Evolutionary conservation across 176 grass and related monocot genomes (phyloP), one percentile per base, ranked within the genome.

Genomic region (Hordeum vulgare): DNA sequence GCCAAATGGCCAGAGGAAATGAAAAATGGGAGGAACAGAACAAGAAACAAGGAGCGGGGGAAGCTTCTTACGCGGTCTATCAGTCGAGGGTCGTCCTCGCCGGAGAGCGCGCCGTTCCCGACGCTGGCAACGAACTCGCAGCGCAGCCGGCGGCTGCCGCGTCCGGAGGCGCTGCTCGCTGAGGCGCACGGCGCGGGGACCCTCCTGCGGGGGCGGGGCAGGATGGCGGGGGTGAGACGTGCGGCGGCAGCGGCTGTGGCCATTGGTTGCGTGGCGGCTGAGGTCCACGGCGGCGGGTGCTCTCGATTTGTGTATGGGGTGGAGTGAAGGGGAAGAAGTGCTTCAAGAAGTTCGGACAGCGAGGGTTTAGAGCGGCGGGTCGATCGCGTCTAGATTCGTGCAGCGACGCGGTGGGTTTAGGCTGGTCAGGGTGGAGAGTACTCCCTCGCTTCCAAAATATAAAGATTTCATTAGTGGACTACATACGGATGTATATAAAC

Each of bases 121-220:
- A 89, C 91, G 67, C 90, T 91, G 42, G 83, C 63, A 66, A 95
- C 85, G 73, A 92, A 87, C 91, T 95, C 91, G 86, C 89, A 98
- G 21, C 89, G 89, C 29, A 98, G 74, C 57, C 78, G 84, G 56
- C 75, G 81, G 6, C 15, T 61, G 66, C 15, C 15, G 15, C 83
- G 83, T 24, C 79, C 57, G 11, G 80, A 41, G 59, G 63, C 7
- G 18, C 74, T 14, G 62, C 66, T 54, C 1, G 65, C 64, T 18
- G 90, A 85, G 7, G 83, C 71, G 72, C 85, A 68, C 26, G 78
- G 64, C 24, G 86, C 47, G 18, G 78, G 23, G 78, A 60, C 35
- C 33, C 60, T 79, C 15, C 74, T 80, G 40, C 77, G 62, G 56
- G 31, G 37, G 26, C 21, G 68, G 56, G 67, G 5, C 45, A 66